phyloP scores from a whole-genome alignment of 2,329 filamentous ascomycete species.

The Aspergillus piperis region DNA sequence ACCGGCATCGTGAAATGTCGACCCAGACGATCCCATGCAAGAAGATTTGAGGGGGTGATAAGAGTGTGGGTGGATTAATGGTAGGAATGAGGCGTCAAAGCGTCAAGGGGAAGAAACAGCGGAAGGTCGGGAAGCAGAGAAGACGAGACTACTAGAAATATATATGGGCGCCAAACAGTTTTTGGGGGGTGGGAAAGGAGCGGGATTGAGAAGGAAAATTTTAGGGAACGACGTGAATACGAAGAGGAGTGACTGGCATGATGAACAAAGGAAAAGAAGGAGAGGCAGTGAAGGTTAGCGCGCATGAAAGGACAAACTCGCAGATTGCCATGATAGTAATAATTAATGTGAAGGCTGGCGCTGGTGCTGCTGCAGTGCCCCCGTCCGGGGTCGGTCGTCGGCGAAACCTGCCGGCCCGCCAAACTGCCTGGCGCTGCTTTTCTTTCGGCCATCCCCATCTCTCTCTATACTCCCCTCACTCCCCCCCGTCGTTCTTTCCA shows the following conservation, averaged over 20 bases:
- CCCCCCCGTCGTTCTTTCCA: neutral
- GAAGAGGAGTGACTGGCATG: neutral
- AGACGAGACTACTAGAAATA: constrained; percentile 2
- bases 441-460: constrained; percentile 19
- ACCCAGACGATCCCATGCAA: constrained; percentile 18
- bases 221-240: constrained; percentile 7
- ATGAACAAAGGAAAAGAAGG: constrained; percentile 7
- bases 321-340: too few relatives aligned
- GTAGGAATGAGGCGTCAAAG: constrained; percentile 10
- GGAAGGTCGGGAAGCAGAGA: constrained; percentile 15
- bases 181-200: neutral
- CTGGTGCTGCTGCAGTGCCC: neutral
- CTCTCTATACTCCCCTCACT: neutral
- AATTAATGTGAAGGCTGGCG: too few relatives aligned
- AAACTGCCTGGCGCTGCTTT: constrained; percentile 16
- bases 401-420: constrained; percentile 27
- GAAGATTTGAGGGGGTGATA: neutral
- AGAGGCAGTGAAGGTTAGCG: constrained; percentile 14
- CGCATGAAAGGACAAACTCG: constrained; percentile 9
- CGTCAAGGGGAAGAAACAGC: constrained; percentile 18
- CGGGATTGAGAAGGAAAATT: constrained; percentile 12
- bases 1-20: constrained; percentile 35
- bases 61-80: constrained; percentile 7
- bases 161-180: constrained; percentile 8
- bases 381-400: constrained; percentile 27